Percentiles rank a stretch among this genome's conserved stretches.
phyloP scores from a whole-genome alignment of 2,329 filamentous ascomycete species.

The Colletotrichum karsti region DNA sequence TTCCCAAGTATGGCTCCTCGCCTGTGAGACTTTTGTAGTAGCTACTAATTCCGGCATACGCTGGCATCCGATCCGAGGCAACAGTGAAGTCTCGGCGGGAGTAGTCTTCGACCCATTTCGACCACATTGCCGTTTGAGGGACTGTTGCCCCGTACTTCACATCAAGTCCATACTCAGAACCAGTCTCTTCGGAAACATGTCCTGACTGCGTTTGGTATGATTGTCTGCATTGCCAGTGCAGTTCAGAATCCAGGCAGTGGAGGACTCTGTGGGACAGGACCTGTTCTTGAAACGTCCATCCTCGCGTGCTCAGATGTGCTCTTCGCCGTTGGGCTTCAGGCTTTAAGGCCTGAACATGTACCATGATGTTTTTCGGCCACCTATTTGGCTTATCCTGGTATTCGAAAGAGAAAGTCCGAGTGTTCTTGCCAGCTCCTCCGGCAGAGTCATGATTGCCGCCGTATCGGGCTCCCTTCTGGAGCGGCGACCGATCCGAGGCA shows the following conservation, averaged over 20 bases:
- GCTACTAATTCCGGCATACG: background rate
- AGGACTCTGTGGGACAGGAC: background rate
- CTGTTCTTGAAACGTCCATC: background rate
- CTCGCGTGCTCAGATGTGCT: background rate
- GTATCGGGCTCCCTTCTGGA: too few relatives aligned
- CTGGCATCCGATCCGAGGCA: background rate
- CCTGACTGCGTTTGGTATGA: background rate
- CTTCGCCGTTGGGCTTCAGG: background rate
- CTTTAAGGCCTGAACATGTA: background rate
- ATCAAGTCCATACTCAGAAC: background rate
- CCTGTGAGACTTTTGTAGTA: background rate
- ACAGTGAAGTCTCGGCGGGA: background rate
- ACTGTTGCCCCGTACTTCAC: background rate
- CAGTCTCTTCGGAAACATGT: background rate
- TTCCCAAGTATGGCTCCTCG: background rate
- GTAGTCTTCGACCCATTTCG: background rate
- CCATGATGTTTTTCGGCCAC: background rate
- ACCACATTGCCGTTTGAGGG: background rate
- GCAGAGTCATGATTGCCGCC: too few relatives aligned
- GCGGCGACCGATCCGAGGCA: too few relatives aligned
- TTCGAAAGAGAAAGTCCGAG: background rate
- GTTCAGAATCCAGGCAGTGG: background rate
- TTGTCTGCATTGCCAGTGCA: background rate
- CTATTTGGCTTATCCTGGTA: accelerated
- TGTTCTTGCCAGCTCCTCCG: too few relatives aligned